Conservation (phyloP, 2,329 filamentous ascomycete genomes). For the Bertia moriformis region DNA sequence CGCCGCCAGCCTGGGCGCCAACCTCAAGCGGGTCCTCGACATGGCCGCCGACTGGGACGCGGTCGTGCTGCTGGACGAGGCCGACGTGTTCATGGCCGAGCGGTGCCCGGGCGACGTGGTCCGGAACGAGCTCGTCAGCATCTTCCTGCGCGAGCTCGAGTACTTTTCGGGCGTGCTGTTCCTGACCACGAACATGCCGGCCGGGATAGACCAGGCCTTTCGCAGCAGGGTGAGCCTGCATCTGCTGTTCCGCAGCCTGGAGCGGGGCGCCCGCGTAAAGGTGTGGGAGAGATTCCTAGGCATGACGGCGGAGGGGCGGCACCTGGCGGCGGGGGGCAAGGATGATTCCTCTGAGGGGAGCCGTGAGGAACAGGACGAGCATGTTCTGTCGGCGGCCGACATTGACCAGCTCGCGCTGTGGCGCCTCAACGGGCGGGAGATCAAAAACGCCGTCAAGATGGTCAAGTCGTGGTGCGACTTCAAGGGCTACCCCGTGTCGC, state of each 20-base stretch:
- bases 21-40: constrained; percentile 12
- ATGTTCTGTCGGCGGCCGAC: constrained; percentile 15
- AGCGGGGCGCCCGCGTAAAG: constrained; percentile 17
- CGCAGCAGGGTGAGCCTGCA: constrained; percentile 30
- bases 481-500: constrained; percentile 24
- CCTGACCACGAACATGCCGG: constrained; percentile 33
- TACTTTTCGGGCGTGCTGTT: constrained; percentile 34
- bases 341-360: constrained; percentile 3
- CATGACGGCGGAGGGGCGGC: constrained; percentile 11
- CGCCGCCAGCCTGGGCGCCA: constrained; percentile 10
- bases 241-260: constrained; percentile 25
- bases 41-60: constrained; percentile 19
- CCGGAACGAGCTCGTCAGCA: constrained; percentile 27
- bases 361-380: not conserved
- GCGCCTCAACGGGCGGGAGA: constrained; percentile 28
- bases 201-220: constrained; percentile 30
- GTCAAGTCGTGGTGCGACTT: constrained; percentile 26
- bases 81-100: constrained; percentile 42
- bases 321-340: constrained; percentile 2
- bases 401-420: constrained; percentile 21
- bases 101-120: constrained; percentile 26
- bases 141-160: constrained; percentile 33
- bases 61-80: constrained; percentile 38
- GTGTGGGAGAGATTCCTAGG: constrained; percentile 31
- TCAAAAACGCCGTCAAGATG: constrained; percentile 31